Percentiles rank a stretch among this genome's conserved stretches.
Evolutionary conservation across 2,329 filamentous ascomycete genomes (phyloP).

Genomic region (Fonsecaea pedrosoi): DNA sequence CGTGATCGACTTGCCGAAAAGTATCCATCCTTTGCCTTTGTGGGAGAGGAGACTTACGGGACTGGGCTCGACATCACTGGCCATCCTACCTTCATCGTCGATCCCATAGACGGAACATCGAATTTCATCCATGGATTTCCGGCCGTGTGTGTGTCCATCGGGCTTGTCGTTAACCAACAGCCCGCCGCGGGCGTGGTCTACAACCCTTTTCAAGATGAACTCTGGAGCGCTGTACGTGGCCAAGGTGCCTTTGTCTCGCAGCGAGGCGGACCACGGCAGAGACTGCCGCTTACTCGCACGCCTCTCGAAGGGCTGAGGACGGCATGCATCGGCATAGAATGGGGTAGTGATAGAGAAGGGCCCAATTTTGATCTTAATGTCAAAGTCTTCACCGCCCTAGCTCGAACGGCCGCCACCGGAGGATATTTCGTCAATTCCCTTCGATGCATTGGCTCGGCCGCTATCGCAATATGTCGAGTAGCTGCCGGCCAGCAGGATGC

Average conservation of each 20-base stretch:
- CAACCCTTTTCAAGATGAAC: constrained; percentile 71
- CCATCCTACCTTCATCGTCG: constrained; percentile 75
- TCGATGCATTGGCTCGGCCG: constrained; percentile 74
- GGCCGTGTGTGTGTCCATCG: constrained; percentile 82
- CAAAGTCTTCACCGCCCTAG: constrained; percentile 77
- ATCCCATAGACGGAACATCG: constrained; percentile 79
- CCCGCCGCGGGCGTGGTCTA: constrained; percentile 75
- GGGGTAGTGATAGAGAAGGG: constrained; percentile 76
- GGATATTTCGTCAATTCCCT: constrained; percentile 82
- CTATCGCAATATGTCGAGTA: constrained; percentile 75
- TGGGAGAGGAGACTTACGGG: constrained; percentile 79
- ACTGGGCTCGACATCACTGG: constrained; percentile 67
- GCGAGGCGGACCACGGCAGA: constrained; percentile 50
- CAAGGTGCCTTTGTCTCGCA: constrained; percentile 74
- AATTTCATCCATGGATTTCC: constrained; percentile 82
- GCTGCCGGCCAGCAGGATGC: constrained; percentile 79
- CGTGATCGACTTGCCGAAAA: constrained; percentile 62
- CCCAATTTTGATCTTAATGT: constrained; percentile 71
- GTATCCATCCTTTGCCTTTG: constrained; percentile 75
- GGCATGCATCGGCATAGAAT: constrained; percentile 75
- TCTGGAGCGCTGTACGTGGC: constrained; percentile 71
- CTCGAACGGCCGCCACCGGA: constrained; percentile 72
- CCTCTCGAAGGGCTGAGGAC: constrained; percentile 67
- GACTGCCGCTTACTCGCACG: constrained; percentile 65
- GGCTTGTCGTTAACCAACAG: constrained; percentile 64